Evolutionary conservation across 352 stramenopile species (phyloP).

Genomic region (Pythium sukuiense): DNA sequence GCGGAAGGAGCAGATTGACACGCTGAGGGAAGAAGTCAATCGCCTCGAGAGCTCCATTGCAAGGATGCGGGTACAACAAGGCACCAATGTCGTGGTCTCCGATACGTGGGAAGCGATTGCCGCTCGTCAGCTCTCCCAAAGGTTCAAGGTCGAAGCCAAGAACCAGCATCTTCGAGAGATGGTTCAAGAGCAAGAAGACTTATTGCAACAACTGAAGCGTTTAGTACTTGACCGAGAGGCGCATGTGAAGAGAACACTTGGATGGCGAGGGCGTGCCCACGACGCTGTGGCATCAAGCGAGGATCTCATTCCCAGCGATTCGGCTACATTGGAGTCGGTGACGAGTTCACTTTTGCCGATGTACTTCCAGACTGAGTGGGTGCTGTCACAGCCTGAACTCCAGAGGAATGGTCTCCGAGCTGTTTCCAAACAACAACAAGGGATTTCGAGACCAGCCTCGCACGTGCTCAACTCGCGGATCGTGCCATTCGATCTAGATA

Average conservation of each 20-base stretch:
- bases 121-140: neutral
- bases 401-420: neutral
- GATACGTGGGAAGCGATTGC: neutral
- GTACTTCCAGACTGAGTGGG: neutral
- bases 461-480: constrained; percentile 4
- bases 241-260: neutral
- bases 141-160: neutral
- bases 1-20: neutral
- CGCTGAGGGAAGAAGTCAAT: neutral
- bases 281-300: too few relatives aligned
- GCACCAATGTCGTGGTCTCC: neutral
- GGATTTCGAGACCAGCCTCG: neutral
- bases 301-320: neutral
- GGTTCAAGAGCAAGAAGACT: neutral
- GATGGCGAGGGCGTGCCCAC: too few relatives aligned
- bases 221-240: neutral
- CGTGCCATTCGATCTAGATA: constrained; percentile 7
- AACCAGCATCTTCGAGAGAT: neutral
- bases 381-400: neutral
- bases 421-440: neutral
- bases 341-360: neutral
- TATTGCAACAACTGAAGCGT: neutral
- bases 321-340: neutral
- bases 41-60: neutral
- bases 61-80: neutral